A percentile compares a stretch with the other conserved stretches of the same genome.
These are phyloP conservation scores for Inga oerstediana DNA, from an alignment of 306 rosid species.

Conservation along the genomic window DNA sequence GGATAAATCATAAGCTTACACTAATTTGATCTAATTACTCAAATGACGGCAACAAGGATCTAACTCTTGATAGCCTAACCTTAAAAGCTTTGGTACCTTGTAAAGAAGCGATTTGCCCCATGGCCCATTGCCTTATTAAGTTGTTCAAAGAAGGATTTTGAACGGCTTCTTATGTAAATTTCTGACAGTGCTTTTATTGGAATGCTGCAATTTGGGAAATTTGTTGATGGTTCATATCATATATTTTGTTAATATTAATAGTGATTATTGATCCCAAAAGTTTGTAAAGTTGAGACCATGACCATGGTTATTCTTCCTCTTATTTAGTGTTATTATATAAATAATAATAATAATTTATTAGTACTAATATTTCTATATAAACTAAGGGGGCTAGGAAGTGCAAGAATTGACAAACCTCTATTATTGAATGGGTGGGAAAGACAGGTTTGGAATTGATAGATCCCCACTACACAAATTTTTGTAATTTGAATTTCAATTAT, in stretches of 20 bases:
- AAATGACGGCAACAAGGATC: not conserved
- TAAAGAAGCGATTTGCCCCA: not conserved
- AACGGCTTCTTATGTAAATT: not conserved
- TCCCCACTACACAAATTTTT: not conserved
- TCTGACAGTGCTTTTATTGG: not conserved
- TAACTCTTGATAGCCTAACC: not conserved
- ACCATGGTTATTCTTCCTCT: conserved; percentile 4
- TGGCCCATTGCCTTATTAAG: not conserved
- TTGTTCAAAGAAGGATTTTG: not conserved
- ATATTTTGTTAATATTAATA: not conserved
- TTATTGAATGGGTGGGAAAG: not conserved
- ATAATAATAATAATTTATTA: not conserved
- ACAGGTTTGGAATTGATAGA: not conserved
- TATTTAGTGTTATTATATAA: not conserved
- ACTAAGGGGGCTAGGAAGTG: not conserved
- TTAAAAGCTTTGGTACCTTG: not conserved
- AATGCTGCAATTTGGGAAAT: not conserved
- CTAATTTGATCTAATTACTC: not conserved
- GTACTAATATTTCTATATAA: not conserved
- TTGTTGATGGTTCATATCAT: not conserved
- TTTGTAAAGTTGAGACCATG: not conserved
- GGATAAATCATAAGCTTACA: not conserved
- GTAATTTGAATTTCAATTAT: too few species aligned
- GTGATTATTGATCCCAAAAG: not conserved
- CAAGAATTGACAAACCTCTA: not conserved